Evolutionary conservation across 768 basidiomycete species (phyloP), one percentile per base, ranked within the genome.

Genomic region (Hysterangium stoloniferum): DNA sequence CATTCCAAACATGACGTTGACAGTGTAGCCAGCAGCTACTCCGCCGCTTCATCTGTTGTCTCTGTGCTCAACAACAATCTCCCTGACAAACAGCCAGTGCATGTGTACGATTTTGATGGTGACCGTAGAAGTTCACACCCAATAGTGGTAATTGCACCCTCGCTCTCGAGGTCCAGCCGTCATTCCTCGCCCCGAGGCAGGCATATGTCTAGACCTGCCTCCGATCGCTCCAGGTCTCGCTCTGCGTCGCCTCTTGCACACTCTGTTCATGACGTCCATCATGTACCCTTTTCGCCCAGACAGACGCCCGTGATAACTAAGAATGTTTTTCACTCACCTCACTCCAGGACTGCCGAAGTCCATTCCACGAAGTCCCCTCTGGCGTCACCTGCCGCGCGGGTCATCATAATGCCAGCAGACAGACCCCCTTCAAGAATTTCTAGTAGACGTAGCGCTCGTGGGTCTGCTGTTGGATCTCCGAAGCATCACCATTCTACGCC

Each of bases 41-140:
- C n/a, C n/a, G n/a, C n/a, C 45, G 57, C 62, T 12, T 68, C 70
- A 0, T 74, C 75, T 4, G 68, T 69, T 3, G 64, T 59, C n/a
- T 76, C 75, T 2, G 56, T 76, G 43, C 56, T 68, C 17, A 67
- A 61, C 13, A 54, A 63, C 9, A 71, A 79, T 48, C 59, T 66
- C 4, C 71, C 77, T 0, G 55, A 68, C 35, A 86, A 86, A 61
- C 75, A 68, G 41, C 76, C 82, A 13, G 71, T 85, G 32, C 84
- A 83, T 62, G 78, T 84, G 43, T 70, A 69, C 52, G 72, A 78
- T 54, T 57, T 70, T 52, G 52, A 56, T 4, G n/a, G n/a, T n/a
- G n/a, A 63, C 68, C 8, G 64, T 57, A 42, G 37, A 17, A 42
- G 46, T 19, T 12, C 24, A 38, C 50, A 13, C 28, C 48, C 17